Percentiles rank a stretch among this genome's conserved stretches.
Conservation (phyloP, 192 early-diverging fungal genomes). For the Geosiphon pyriformis region DNA sequence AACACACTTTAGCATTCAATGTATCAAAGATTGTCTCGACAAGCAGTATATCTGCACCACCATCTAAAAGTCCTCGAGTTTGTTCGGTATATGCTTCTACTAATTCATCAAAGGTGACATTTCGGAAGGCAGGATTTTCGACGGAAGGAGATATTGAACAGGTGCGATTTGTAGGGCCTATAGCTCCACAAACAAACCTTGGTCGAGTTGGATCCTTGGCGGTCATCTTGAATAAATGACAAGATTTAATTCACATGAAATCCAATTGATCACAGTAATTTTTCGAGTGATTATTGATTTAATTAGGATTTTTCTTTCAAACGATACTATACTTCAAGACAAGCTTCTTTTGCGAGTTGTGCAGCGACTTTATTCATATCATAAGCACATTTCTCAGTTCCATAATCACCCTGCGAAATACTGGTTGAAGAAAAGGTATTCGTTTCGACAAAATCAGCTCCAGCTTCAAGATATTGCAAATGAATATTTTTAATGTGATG, state of each 20-base stretch:
- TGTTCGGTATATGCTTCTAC: conserved; percentile 90
- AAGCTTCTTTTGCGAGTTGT: conserved; percentile 78
- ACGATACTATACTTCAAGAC: conserved; percentile 51
- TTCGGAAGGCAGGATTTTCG: conserved; percentile 91
- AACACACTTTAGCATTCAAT: conserved; percentile 71
- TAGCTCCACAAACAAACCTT: conserved; percentile 85
- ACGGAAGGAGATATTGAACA: conserved; percentile 95
- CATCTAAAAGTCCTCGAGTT: conserved; percentile 85
- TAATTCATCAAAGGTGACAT: conserved; percentile 92
- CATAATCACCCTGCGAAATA: conserved; percentile 92
- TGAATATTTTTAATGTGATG: conserved; percentile 88
- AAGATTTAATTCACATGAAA: too few species aligned
- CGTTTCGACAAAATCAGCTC: conserved; percentile 91
- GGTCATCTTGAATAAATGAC: conserved; percentile 46
- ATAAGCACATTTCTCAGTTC: conserved; percentile 79
- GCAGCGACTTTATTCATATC: conserved; percentile 89
- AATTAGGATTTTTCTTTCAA: not conserved
- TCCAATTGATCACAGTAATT: too few species aligned
- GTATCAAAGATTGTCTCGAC: conserved; percentile 99
- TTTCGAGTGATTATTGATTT: too few species aligned
- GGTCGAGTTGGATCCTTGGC: conserved; percentile 68
- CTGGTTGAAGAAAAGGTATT: conserved; percentile 93
- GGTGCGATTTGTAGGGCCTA: conserved; percentile 93
- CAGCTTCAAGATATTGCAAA: conserved; percentile 83
- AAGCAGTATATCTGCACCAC: conserved; percentile 86